Evolutionary conservation across 225 moss, liverwort and hornwort genomes (phyloP), one percentile per base, ranked within the genome.

Genomic region (Takakia lepidozioides): DNA sequence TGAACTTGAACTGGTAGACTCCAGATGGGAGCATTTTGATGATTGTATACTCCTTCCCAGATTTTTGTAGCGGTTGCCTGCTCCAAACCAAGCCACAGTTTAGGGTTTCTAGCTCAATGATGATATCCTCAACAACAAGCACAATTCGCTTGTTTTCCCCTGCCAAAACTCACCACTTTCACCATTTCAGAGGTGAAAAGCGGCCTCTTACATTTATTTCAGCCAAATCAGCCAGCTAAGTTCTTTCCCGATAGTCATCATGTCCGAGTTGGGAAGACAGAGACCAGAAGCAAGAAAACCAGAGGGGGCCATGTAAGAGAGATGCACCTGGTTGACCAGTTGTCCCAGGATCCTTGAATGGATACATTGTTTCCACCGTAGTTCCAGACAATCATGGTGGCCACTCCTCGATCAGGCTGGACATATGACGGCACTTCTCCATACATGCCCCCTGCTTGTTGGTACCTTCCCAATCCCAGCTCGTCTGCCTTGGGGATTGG

Each of bases 361-460:
- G 81, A 75, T 5, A 98, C 87, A 51, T 76, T 78, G 39, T 71
- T 74, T 43, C 91, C 98, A 13, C 87, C 91, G 60, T 85, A 65
- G 71, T 84, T 87, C 98, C 98, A 98, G 43, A 78, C 78, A 37
- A 98, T 98, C 91, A 98, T 91, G 2, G 85, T 98, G 3, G 95
- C 59, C 62, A 82, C 72, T 25, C 76, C 72, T 27, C 72, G 63
- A 16, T 72, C 76, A 52, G 65, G 62, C 68, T 82, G 72, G 17
- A 69, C 69, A 25, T 82, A 76, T 56, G 76, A 60, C 62, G 52
- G 64, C 52, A 64, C 50, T 57, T 81, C 68, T 36, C 70, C 62
- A 51, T 64, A 66, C 60, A 52, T 53, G 9, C 73, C 62, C 50
- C 70, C 72, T 42, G 60, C 53, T 21, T 49, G 76, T 19, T 48